A percentile compares a stretch with the other conserved stretches of the same genome.
Evolutionary conservation across 2,329 filamentous ascomycete genomes (phyloP).

Genomic region (Colletotrichum nymphaeae): DNA sequence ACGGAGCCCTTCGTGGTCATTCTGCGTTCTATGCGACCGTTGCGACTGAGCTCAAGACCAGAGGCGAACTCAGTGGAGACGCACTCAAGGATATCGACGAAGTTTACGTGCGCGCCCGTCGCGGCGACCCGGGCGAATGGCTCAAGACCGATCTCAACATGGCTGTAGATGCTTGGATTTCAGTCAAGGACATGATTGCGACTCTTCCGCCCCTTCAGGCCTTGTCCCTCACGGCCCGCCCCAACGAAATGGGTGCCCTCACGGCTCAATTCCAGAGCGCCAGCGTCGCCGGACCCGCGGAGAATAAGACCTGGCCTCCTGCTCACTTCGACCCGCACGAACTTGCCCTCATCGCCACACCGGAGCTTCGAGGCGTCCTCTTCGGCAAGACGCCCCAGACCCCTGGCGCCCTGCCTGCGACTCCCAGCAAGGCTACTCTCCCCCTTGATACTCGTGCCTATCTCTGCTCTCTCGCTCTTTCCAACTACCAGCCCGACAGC

Average conservation of each 20-base stretch:
- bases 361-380: not conserved
- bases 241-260: accelerated
- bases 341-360: too few species aligned
- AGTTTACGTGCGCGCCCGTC: not conserved
- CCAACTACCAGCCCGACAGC: too few species aligned
- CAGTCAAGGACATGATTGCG: accelerated
- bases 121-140: accelerated
- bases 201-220: not conserved
- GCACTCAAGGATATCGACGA: not conserved
- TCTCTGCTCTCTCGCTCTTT: too few species aligned
- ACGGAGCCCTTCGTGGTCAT: not conserved
- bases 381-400: not conserved
- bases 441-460: too few species aligned
- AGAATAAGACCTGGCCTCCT: too few species aligned
- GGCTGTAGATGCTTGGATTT: not conserved
- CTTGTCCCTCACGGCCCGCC: not conserved
- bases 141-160: accelerated
- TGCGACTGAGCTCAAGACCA: not conserved
- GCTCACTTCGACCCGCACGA: too few species aligned
- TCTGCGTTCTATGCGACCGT: not conserved
- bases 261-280: not conserved
- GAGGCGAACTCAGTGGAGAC: not conserved
- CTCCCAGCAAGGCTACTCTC: not conserved
- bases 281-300: not conserved
- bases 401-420: accelerated